Conservation (phyloP, 495 filamentous ascomycete species). For the Hypoxylon rickii region DNA sequence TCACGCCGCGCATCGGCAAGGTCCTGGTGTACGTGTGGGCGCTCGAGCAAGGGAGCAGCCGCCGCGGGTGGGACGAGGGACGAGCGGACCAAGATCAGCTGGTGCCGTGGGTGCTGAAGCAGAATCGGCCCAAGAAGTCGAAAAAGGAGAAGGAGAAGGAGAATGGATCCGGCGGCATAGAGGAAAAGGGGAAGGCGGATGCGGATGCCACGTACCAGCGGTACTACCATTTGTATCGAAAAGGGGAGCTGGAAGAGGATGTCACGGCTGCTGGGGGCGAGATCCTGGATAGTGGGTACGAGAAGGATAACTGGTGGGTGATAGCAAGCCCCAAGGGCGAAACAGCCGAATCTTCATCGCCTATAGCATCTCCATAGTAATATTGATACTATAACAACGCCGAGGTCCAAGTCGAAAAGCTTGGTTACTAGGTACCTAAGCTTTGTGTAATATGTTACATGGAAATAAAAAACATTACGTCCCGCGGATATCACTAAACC, state of each 20-base stretch:
- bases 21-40: slow-evolving; percentile 96
- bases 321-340: slow-evolving; percentile 36
- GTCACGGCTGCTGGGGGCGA: slow-evolving; percentile 73
- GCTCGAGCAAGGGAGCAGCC: slow-evolving; percentile 85
- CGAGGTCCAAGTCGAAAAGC: too few species aligned
- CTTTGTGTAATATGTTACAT: slow-evolving; percentile 9
- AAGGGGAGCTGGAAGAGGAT: slow-evolving; percentile 85
- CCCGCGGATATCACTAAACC: background rate
- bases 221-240: slow-evolving; percentile 92
- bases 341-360: background rate
- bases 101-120: slow-evolving; percentile 89
- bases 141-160: slow-evolving; percentile 20
- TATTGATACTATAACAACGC: background rate
- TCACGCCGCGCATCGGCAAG: slow-evolving; percentile 61
- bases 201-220: slow-evolving; percentile 70
- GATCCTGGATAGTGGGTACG: slow-evolving; percentile 83
- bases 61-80: slow-evolving; percentile 88
- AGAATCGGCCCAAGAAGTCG: slow-evolving; percentile 40
- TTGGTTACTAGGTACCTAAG: too few species aligned
- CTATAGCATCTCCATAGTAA: slow-evolving; percentile 35
- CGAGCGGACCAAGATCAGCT: slow-evolving; percentile 83
- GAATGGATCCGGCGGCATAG: slow-evolving; percentile 4
- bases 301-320: slow-evolving; percentile 98
- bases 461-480: background rate
- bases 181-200: background rate